phyloP scores from a whole-genome alignment of 345 rosid species.

The Pelargonium nanum region DNA sequence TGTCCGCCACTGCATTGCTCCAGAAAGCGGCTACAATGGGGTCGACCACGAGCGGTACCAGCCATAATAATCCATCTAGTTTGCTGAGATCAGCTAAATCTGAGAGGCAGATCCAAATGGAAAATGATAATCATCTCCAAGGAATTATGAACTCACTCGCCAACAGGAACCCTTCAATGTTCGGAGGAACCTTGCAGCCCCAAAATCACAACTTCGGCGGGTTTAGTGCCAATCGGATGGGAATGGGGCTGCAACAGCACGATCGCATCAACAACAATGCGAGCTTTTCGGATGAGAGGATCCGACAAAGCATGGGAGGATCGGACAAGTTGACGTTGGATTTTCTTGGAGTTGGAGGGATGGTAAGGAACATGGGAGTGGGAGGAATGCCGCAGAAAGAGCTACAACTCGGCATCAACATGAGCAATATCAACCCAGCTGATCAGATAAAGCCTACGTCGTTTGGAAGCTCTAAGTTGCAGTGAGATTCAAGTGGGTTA shows the following conservation, averaged over 20 bases:
- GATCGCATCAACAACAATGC: slow-evolving; percentile 20
- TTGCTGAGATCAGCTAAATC: slow-evolving; percentile 1
- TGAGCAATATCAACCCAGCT: background rate
- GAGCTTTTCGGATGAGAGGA: slow-evolving; percentile 40
- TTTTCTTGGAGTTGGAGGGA: background rate
- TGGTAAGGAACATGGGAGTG: background rate
- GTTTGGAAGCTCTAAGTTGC: too few relatives aligned
- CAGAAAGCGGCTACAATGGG: slow-evolving; percentile 90
- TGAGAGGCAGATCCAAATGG: slow-evolving; percentile 3
- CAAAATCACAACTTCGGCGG: background rate
- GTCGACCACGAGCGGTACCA: slow-evolving; percentile 32
- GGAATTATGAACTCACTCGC: background rate
- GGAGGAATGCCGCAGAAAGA: too few relatives aligned
- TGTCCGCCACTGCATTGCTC: slow-evolving; percentile 80
- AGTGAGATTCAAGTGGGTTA: too few relatives aligned
- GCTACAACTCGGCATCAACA: too few relatives aligned
- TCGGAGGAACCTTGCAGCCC: too few relatives aligned
- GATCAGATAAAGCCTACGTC: too few relatives aligned
- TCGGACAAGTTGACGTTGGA: background rate
- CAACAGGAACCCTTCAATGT: too few relatives aligned
- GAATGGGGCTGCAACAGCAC: too few relatives aligned
- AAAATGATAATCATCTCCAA: background rate
- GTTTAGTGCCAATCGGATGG: too few relatives aligned
- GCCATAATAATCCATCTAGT: too few relatives aligned
- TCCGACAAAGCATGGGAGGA: slow-evolving; percentile 43